Base-by-base conservation (phyloP, 148 eudicot genomes). In the Rhododendron mucronatum region DNA sequence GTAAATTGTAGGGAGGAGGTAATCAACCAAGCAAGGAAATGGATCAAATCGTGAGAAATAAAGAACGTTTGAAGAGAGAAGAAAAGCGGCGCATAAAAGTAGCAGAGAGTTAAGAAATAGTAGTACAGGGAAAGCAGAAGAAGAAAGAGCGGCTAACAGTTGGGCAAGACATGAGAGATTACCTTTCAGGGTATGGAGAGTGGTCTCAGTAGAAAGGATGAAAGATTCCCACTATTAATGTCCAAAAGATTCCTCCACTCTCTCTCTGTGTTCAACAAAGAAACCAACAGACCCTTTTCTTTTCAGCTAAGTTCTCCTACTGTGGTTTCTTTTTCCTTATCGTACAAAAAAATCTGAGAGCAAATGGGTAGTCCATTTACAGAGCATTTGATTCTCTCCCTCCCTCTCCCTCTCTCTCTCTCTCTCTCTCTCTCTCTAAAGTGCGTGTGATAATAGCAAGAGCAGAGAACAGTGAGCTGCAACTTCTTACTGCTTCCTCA, bases 371-470 rank as follows among this genome's bases (percentile, higher is more conserved):
- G 81, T 16, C 85, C 88, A 73, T 75, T 18, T 37, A 8, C 71
- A 89, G 81, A 90, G 90, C 75, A 88, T 35, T 84, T 83, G 85
- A 90, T 88, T 85, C 87, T 83, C 83, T 35, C 47, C 2, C 20
- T 80, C 86, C 78, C 78, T 41, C 83, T 35, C 33, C 15, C 65
- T 15, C 26, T 55, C 69, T 81, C 83, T 33, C 83, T 35, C 47
- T 53, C 20, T 85, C 85, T 85, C 78, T 51, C 83, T 30, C 67
- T 7, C 26, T 55, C 83, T 81, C 83, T 35, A 1, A 33, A 53
- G 69, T 55, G 84, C 45, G 45, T 0, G 65, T 55, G 83, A 81
- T 7, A 69, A 55, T 37, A 57, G 84, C 73, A 57, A 82, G 84
- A 57, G 16, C 23, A 57, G 33, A 35, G 71, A 20, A 57, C 71